Conservation (phyloP, 805 yeast species). For the Jamesozyma lodderae region DNA sequence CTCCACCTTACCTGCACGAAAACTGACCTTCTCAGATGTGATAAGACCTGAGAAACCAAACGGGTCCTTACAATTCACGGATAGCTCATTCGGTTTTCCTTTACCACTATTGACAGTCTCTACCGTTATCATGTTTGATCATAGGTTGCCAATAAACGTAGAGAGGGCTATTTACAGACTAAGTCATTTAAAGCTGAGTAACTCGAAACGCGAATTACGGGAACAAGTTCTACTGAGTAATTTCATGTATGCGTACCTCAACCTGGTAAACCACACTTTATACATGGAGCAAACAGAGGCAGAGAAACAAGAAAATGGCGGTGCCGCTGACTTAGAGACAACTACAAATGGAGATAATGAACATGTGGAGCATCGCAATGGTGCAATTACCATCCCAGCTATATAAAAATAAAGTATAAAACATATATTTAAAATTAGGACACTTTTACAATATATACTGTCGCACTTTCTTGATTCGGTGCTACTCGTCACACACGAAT, state of each 20-base stretch:
- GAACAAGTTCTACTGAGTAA: constrained; percentile 90
- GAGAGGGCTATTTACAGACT: constrained; percentile 90
- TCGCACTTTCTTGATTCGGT: too few relatives aligned
- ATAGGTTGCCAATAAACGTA: constrained; percentile 85
- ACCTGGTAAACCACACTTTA: constrained; percentile 84
- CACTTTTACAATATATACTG: too few relatives aligned
- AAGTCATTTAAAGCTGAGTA: constrained; percentile 86
- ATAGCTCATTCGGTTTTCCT: constrained; percentile 82
- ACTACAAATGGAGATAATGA: background rate
- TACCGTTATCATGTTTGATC: constrained; percentile 69
- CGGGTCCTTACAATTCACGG: constrained; percentile 52
- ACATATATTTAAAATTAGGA: too few relatives aligned
- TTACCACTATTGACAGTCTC: constrained; percentile 71
- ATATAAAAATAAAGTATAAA: too few relatives aligned
- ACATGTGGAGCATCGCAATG: background rate
- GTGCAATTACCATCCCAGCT: background rate
- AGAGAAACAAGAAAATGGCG: background rate
- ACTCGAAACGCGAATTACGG: constrained; percentile 78
- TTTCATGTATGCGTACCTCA: constrained; percentile 94
- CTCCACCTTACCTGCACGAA: constrained; percentile 22
- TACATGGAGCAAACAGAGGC: constrained; percentile 51
- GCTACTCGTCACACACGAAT: too few relatives aligned
- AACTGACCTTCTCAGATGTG: constrained; percentile 30
- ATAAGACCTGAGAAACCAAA: constrained; percentile 37
- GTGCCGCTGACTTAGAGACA: background rate